These are phyloP conservation scores for Poterioochromonas sp. DNA, from an alignment of 352 stramenopile species.

Conservation along the genomic window DNA sequence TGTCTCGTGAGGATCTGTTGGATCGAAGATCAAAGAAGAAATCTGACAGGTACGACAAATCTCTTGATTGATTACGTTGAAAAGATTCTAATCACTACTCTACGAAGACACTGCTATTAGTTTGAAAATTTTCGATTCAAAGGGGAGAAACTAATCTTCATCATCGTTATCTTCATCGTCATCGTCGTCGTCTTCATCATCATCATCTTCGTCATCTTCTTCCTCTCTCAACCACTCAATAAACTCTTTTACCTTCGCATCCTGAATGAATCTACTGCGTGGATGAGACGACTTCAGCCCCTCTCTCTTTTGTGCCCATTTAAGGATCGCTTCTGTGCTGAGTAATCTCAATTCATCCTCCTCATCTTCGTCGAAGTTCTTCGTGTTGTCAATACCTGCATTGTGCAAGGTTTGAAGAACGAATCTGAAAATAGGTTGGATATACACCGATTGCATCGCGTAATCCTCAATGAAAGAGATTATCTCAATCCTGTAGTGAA, in stretches of 20 bases:
- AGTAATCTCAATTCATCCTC: background rate
- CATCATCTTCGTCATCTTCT: background rate
- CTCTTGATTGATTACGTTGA: too few species aligned
- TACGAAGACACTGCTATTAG: too few species aligned
- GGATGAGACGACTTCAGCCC: background rate
- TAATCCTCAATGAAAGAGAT: background rate
- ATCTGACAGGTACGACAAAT: constrained; percentile 58
- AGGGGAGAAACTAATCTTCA: too few species aligned
- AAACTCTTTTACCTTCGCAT: constrained; percentile 5
- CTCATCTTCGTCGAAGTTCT: background rate
- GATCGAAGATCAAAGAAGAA: constrained; percentile 73
- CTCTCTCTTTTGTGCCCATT: background rate
- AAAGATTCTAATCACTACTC: too few species aligned
- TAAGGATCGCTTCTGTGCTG: background rate
- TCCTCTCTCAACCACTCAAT: background rate
- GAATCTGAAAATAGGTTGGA: background rate
- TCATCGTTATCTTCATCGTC: background rate
- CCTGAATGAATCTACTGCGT: background rate
- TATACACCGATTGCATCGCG: background rate
- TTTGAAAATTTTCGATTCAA: too few species aligned
- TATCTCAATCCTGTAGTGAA: background rate
- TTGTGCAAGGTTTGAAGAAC: background rate
- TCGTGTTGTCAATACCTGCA: background rate
- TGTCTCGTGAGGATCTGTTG: constrained; percentile 67
- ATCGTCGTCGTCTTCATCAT: constrained; percentile 12